Conservation (phyloP, 805 yeast genomes). For the Starmerella khaoyaiensis region DNA sequence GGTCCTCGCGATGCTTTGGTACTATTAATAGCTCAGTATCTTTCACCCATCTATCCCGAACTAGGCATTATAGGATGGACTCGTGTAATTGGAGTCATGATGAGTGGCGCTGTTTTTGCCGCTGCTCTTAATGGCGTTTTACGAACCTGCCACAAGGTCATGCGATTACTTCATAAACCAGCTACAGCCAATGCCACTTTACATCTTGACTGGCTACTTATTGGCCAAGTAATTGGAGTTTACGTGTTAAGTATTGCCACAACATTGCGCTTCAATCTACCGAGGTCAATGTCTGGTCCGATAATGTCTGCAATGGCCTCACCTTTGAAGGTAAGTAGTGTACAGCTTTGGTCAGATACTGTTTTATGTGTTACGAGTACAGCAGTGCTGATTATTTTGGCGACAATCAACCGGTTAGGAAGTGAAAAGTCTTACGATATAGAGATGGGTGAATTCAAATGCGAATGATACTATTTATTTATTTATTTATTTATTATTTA, state of each 20-base stretch:
- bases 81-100: slow-evolving; percentile 30
- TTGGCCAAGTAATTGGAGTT: slow-evolving; percentile 30
- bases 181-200: neutral
- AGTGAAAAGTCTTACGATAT: slow-evolving; percentile 14
- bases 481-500: neutral
- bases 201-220: slow-evolving; percentile 23
- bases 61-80: slow-evolving; percentile 28
- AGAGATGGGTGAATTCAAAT: slow-evolving; percentile 12
- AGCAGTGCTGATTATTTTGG: slow-evolving; percentile 23
- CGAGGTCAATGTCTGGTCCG: slow-evolving; percentile 30
- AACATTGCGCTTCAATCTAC: slow-evolving; percentile 31
- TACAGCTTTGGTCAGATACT: slow-evolving; percentile 31
- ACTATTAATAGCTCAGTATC: slow-evolving; percentile 14
- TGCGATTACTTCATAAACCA: slow-evolving; percentile 12
- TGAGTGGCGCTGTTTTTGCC: slow-evolving; percentile 30
- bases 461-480: neutral
- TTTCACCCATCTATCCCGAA: slow-evolving; percentile 12
- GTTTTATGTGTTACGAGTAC: slow-evolving; percentile 27
- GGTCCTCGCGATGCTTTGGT: slow-evolving; percentile 23
- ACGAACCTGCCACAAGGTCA: slow-evolving; percentile 13
- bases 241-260: slow-evolving; percentile 33
- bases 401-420: slow-evolving; percentile 6
- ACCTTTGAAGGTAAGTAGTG: slow-evolving; percentile 28
- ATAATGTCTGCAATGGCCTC: slow-evolving; percentile 32
- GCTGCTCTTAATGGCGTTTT: slow-evolving; percentile 30